Evolutionary conservation across 371 early-diverging fungal genomes (phyloP), one percentile per base, ranked within the genome.

Genomic region (Haplosporangium sp.): DNA sequence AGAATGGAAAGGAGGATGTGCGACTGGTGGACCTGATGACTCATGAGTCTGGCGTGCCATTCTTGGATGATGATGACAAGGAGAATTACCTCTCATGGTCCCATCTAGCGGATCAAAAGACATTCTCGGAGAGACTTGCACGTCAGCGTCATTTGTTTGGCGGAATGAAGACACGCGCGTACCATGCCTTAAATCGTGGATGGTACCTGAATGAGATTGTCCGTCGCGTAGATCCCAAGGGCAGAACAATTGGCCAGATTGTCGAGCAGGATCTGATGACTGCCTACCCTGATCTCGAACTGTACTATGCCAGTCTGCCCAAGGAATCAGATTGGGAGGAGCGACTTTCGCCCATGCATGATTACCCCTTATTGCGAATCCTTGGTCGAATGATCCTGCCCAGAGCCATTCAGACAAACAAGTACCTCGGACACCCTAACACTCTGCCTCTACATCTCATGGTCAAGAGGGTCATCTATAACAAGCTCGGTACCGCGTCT

Each of bases 141-240:
- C 63, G 64, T 4, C 92, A 91, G 66, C 85, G 86, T 7, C 93
- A 94, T 64, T 82, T 85, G 50, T 92, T 88, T 74, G 80, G 21
- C 8, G 92, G 93, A 14, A 65, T 69, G 16, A 64, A 74, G 6
- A 80, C 65, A 3, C 82, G 86, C 11, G 84, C 88, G 10, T 94
- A 93, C 72, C 91, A 93, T 69, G 90, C 89, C 23, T 58, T 86
- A 23, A 87, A 87, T 1, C 84, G 87, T 55, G 94, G 93, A n/a
- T 91, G 89, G 90, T 92, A 85, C 75, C 63, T 91, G 53, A 92
- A 94, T 64, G 92, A 92, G 65, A 70, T 94, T 63, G 84, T 91
- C 20, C 82, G 86, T 1, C 84, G 93, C 2, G 87, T 85, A 14
- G 87, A 89, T 68, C 82, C 86, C 14, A 59, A 85, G 56, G 72